Evolutionary conservation across 805 yeast genomes (phyloP).

Genomic region (Barnettozyma vustinii): DNA sequence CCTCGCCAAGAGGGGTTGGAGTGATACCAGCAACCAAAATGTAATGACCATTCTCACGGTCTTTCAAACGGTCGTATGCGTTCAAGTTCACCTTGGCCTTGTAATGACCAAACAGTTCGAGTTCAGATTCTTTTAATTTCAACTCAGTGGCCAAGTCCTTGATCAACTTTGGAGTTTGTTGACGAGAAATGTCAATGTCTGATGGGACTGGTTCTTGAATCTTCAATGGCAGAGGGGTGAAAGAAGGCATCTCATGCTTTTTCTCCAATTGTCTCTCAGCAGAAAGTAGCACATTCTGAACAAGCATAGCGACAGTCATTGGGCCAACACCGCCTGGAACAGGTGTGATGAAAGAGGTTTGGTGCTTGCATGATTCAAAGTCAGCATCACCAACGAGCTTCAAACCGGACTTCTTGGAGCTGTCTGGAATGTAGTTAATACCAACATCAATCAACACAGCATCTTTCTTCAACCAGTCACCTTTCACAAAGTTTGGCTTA

Average conservation of each 20-base stretch:
- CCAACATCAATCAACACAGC: constrained; percentile 93
- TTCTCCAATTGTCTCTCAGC: constrained; percentile 44
- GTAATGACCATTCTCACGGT: constrained; percentile 71
- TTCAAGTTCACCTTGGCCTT: constrained; percentile 83
- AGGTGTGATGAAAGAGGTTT: constrained; percentile 78
- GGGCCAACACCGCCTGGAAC: constrained; percentile 99
- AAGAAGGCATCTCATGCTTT: constrained; percentile 6
- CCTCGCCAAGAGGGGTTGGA: constrained; percentile 84
- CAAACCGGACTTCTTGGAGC: constrained; percentile 67
- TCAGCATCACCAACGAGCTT: constrained; percentile 95
- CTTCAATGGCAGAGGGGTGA: constrained; percentile 43
- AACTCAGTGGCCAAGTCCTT: constrained; percentile 70
- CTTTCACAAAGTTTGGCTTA: constrained; percentile 74
- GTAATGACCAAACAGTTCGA: constrained; percentile 83
- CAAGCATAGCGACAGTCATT: constrained; percentile 96
- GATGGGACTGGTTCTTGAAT: constrained; percentile 73
- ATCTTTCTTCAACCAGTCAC: constrained; percentile 82
- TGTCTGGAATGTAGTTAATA: constrained; percentile 80
- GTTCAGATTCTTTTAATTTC: constrained; percentile 72
- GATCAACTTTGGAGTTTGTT: constrained; percentile 82
- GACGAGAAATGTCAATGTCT: constrained; percentile 85
- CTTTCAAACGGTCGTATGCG: constrained; percentile 60
- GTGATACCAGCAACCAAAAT: constrained; percentile 83
- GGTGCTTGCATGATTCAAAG: constrained; percentile 55
- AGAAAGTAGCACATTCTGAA: constrained; percentile 75